These are phyloP conservation scores for Macrocybe sp. DNA, from an alignment of 1,284 basidiomycete genomes.

Conservation along the genomic window DNA sequence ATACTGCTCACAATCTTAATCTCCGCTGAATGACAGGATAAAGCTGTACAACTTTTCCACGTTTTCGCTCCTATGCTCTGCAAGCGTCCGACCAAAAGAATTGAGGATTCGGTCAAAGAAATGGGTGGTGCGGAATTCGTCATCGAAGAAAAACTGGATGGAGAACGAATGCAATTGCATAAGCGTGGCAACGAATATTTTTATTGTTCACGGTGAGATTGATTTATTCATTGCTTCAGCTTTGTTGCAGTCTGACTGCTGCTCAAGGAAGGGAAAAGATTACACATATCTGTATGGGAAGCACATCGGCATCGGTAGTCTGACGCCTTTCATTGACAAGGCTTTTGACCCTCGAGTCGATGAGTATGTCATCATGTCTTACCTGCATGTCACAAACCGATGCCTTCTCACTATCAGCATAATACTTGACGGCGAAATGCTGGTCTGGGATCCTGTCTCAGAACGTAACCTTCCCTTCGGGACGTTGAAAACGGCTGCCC, in stretches of 20 bases:
- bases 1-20: neutral
- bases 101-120: constrained; percentile 79
- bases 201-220: constrained; percentile 77
- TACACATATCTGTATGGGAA: constrained; percentile 92
- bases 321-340: constrained; percentile 78
- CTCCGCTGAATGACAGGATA: constrained; percentile 48
- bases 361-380: constrained; percentile 52
- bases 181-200: constrained; percentile 85
- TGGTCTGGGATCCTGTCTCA: constrained; percentile 90
- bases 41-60: constrained; percentile 73
- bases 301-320: constrained; percentile 72
- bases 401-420: constrained; percentile 46
- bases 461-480: constrained; percentile 88
- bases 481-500: constrained; percentile 84
- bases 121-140: constrained; percentile 75
- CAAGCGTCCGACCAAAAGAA: constrained; percentile 73
- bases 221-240: neutral
- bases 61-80: constrained; percentile 93
- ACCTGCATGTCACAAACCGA: neutral
- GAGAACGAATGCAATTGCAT: constrained; percentile 92
- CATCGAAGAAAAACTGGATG: constrained; percentile 95
- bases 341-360: constrained; percentile 74
- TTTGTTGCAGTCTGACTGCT: neutral
- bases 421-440: constrained; percentile 94
- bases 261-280: constrained; percentile 81